These are phyloP conservation scores for Pythium myriotylum DNA, from an alignment of 352 stramenopile species.

Conservation along the genomic window DNA sequence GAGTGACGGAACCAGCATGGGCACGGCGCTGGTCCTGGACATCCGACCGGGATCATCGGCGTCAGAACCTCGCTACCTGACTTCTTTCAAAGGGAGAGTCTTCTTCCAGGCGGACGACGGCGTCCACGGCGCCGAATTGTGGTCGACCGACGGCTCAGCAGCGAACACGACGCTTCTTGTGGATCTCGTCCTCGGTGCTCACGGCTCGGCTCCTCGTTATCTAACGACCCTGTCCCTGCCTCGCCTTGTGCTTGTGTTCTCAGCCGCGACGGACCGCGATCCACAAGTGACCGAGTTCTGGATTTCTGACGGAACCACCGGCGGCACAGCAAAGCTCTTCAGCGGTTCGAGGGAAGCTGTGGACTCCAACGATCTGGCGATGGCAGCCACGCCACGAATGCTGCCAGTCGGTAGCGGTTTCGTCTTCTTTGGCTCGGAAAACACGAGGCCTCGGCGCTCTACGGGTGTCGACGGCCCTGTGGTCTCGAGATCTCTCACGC, in stretches of 20 bases:
- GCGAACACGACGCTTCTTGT: conserved; percentile 53
- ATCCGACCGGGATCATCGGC: conserved; percentile 45
- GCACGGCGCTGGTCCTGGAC: conserved; percentile 67
- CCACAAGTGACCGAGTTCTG: conserved; percentile 66
- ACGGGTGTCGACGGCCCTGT: not conserved
- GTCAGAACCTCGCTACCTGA: conserved; percentile 61
- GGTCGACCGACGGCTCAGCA: conserved; percentile 61
- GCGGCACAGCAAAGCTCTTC: conserved; percentile 56
- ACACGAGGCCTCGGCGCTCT: not conserved
- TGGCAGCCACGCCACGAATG: conserved; percentile 24
- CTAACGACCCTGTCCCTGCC: conserved; percentile 36
- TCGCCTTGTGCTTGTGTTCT: conserved; percentile 34
- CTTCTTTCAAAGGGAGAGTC: conserved; percentile 37
- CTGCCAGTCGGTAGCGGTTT: conserved; percentile 15
- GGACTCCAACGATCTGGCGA: conserved; percentile 32
- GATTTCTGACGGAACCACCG: conserved; percentile 56
- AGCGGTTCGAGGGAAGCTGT: conserved; percentile 39
- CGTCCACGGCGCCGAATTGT: conserved; percentile 75
- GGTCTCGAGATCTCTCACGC: conserved; percentile 37
- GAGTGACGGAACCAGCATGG: conserved; percentile 50
- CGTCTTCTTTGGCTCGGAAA: conserved; percentile 27
- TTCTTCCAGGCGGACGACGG: conserved; percentile 89
- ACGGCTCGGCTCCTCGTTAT: conserved; percentile 50
- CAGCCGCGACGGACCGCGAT: conserved; percentile 39
- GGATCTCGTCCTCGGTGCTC: conserved; percentile 57